Base-by-base conservation (phyloP, 1,284 basidiomycete genomes). In the Ganoderma resinaceum region DNA sequence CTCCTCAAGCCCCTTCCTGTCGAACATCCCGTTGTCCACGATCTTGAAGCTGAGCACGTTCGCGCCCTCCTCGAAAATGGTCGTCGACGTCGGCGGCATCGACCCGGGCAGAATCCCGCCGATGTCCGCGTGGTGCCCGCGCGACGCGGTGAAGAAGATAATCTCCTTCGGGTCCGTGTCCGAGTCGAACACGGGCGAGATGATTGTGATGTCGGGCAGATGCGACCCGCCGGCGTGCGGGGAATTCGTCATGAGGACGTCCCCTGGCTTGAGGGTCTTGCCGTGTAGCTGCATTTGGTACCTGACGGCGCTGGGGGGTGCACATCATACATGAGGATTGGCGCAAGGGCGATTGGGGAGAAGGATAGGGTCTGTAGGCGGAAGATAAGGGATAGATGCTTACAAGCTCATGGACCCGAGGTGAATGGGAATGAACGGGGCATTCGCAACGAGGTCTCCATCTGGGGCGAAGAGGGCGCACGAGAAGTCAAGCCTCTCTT, bases 1-100 rank as follows among this genome's bases (percentile, higher is more conserved):
- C 63, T 92, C 89, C 46, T 91, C 79, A 20, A 99, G 82, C 0
- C 90, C 92, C 49, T 91, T 86, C 63, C 86, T 84, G 77, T 98
- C 90, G 78, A 95, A 98, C 4, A 91, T 80, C 7, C 97, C 96
- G 23, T 88, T 86, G 58, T 88, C 84, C 18, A 99, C 97, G 71
- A 99, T 91, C 82, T 98, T 98, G 87, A 99, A 96, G 76, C 93
- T 94, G 70, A 91, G 87, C 68, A 98, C 95, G 77, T 96, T 89
- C 0, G 97, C 97, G 16, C 97, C 97, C 81, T 99, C 97, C 78
- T 99, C 94, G 72, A 92, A 96, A 61, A 99, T 91, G 68, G 87
- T 95, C 67, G 93, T 94, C 33, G 92, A 95, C 0, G 93, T 96
- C 0, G 97, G 95, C 0, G 97, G 97, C 97, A 99, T 99, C 20